These are phyloP conservation scores for Aspergillus steynii DNA, from an alignment of 495 filamentous ascomycete species.

Conservation along the genomic window DNA sequence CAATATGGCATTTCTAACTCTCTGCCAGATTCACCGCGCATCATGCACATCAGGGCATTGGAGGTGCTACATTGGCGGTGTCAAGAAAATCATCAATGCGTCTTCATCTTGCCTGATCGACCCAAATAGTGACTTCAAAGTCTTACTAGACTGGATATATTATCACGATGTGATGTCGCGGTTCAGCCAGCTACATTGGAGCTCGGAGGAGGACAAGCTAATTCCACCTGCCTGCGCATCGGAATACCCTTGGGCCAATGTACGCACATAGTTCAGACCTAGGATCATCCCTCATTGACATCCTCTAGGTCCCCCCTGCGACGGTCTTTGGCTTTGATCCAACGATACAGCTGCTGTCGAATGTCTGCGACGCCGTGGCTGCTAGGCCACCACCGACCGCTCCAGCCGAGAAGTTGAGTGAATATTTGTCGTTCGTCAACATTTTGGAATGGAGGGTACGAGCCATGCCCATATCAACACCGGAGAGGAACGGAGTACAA, in stretches of 20 bases:
- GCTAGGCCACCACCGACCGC: background rate
- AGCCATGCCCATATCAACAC: background rate
- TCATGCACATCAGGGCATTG: constrained; percentile 18
- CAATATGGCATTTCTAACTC: background rate
- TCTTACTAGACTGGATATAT: constrained; percentile 16
- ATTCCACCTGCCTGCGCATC: background rate
- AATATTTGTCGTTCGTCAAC: background rate
- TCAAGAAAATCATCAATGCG: constrained; percentile 7
- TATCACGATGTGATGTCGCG: constrained; percentile 12
- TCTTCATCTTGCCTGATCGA: background rate
- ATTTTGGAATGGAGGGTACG: constrained; percentile 7
- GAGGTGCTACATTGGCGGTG: constrained; percentile 11
- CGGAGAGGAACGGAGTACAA: background rate
- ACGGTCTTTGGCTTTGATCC: background rate
- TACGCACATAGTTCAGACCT: background rate
- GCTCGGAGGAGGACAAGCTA: background rate
- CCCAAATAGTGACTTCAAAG: constrained; percentile 1
- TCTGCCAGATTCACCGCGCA: constrained; percentile 10
- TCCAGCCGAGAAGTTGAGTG: background rate
- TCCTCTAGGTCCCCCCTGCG: background rate
- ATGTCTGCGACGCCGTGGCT: background rate
- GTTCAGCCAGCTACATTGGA: constrained; percentile 17
- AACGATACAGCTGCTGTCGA: background rate
- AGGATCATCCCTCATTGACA: background rate
- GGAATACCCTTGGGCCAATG: background rate